Conservation (phyloP, 495 filamentous ascomycete genomes). For the Oidiodendron maius region DNA sequence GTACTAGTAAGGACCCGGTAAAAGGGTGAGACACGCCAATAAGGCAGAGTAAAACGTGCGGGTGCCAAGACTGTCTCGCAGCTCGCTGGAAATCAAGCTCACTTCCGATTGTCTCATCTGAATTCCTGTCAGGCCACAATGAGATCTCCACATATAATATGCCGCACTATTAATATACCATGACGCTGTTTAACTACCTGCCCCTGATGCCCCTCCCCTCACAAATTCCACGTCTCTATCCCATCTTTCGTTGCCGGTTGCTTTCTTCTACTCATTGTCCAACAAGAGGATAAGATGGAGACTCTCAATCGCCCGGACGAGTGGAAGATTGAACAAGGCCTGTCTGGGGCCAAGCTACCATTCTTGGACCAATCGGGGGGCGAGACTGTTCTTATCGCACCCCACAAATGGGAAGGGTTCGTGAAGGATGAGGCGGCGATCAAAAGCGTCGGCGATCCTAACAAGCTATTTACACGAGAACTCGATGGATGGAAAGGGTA, state of each 20-base stretch:
- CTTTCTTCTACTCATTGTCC: no score
- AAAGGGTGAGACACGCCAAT: no score
- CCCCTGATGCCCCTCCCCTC: background rate
- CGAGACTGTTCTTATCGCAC: background rate
- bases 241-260: no score
- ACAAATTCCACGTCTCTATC: background rate
- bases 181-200: background rate
- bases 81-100: no score
- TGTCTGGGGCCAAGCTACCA: constrained; percentile 5
- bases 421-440: constrained; percentile 33
- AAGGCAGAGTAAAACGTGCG: no score
- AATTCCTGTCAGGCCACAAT: background rate
- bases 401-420: constrained; percentile 9
- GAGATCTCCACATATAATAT: background rate
- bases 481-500: constrained; percentile 31
- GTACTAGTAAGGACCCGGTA: no score
- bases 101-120: background rate
- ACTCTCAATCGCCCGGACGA: background rate
- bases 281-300: background rate
- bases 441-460: constrained; percentile 20
- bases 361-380: background rate
- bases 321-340: constrained; percentile 11
- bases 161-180: background rate
- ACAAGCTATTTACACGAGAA: constrained; percentile 31
- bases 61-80: no score